Percentiles rank a stretch among this genome's conserved stretches.
Conservation (phyloP, 2,329 filamentous ascomycete species). For the Tolypocladium inflatum region DNA sequence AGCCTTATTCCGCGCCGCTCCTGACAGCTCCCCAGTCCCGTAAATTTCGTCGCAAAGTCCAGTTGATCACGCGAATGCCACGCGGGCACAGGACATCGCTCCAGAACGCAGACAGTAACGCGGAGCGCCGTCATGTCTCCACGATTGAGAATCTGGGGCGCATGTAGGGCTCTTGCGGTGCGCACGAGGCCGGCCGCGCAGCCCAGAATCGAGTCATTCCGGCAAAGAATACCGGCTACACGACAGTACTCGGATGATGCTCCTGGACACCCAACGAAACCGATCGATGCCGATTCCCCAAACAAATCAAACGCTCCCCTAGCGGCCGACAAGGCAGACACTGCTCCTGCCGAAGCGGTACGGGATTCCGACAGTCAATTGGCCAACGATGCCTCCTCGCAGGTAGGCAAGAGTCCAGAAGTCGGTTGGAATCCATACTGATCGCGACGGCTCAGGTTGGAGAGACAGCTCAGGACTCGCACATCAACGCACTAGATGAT, state of each 20-base stretch:
- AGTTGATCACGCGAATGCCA: neutral
- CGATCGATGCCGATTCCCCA: constrained; percentile 5
- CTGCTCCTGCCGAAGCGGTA: neutral
- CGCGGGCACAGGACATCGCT: neutral
- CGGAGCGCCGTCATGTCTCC: constrained; percentile 20
- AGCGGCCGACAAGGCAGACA: neutral
- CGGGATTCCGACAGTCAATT: neutral
- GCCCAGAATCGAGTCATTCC: constrained; percentile 12
- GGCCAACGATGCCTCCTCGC: neutral
- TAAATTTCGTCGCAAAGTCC: constrained; percentile 6
- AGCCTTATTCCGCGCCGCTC: constrained; percentile 8
- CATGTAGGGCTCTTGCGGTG: constrained; percentile 22
- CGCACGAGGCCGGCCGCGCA: constrained; percentile 15
- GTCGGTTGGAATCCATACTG: neutral
- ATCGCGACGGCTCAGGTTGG: constrained; percentile 1
- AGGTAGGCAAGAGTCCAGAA: neutral
- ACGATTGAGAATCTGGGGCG: constrained; percentile 22
- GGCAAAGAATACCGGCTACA: constrained; percentile 10
- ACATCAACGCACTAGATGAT: constrained; percentile 20
- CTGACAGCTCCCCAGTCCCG: constrained; percentile 1
- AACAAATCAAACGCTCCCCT: constrained; percentile 2
- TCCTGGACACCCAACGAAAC: constrained; percentile 13
- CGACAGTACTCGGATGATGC: constrained; percentile 24
- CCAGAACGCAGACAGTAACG: neutral
- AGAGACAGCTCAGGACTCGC: constrained; percentile 4